Percentiles rank a stretch among this genome's conserved stretches.
Conservation (phyloP, 768 basidiomycete species). For the Cystobasidium ongulense region DNA sequence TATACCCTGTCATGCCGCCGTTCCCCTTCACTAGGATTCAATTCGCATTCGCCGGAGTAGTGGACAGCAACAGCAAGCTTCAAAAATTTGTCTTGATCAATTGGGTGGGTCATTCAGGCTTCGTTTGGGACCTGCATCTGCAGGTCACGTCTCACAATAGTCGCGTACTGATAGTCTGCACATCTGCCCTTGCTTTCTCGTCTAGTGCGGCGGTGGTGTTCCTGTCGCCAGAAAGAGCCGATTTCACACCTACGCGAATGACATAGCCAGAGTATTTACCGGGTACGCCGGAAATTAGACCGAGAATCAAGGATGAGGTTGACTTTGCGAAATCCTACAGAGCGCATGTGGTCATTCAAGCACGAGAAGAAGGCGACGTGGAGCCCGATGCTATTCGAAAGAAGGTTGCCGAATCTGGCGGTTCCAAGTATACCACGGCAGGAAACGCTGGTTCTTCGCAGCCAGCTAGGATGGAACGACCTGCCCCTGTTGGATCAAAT, state of each 20-base stretch:
- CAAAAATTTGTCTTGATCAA: slow-evolving; percentile 91
- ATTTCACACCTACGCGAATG: slow-evolving; percentile 71
- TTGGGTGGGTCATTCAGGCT: slow-evolving; percentile 51
- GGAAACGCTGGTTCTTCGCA: slow-evolving; percentile 52
- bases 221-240: slow-evolving; percentile 85
- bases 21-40: slow-evolving; percentile 61
- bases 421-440: slow-evolving; percentile 63
- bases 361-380: slow-evolving; percentile 75
- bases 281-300: no score
- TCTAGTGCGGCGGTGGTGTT: slow-evolving; percentile 78
- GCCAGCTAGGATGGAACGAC: slow-evolving; percentile 64
- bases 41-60: slow-evolving; percentile 79
- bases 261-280: slow-evolving; percentile 69
- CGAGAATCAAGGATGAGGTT: no score
- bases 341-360: slow-evolving; percentile 69
- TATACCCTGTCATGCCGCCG: neutral
- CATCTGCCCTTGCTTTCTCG: neutral
- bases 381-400: slow-evolving; percentile 69
- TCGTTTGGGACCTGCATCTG: neutral
- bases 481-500: slow-evolving; percentile 53
- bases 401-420: slow-evolving; percentile 46
- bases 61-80: slow-evolving; percentile 75
- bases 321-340: no score
- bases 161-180: neutral
- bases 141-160: neutral